These are phyloP conservation scores for Centrapalus pauciflorus DNA, from an alignment of 129 eudicot genomes.

Conservation along the genomic window DNA sequence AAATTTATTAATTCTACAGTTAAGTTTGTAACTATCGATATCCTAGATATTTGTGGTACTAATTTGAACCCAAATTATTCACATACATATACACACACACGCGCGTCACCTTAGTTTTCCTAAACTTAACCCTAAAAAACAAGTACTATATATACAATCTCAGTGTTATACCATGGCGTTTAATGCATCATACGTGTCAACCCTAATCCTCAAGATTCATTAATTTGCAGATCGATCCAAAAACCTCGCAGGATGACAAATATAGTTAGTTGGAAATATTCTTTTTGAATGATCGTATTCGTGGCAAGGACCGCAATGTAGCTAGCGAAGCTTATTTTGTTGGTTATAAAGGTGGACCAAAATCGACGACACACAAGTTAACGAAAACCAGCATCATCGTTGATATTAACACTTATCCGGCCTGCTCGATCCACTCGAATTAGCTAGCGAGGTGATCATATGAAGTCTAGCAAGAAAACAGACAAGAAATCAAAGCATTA, in stretches of 20 bases:
- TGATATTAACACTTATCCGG: constrained; percentile 9
- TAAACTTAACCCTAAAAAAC: no score
- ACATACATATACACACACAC: no score
- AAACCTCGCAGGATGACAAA: neutral
- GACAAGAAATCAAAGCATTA: neutral
- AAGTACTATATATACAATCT: no score
- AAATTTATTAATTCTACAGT: no score
- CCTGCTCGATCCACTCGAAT: neutral
- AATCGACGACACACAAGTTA: neutral
- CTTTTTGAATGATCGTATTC: neutral
- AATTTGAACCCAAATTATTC: no score
- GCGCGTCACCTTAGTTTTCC: no score
- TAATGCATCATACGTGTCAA: neutral
- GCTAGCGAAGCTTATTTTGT: constrained; percentile 6
- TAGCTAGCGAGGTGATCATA: neutral
- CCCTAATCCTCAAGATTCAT: neutral
- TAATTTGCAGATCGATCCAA: neutral
- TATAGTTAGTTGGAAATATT: neutral
- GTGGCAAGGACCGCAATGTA: constrained; percentile 1
- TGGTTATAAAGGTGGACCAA: constrained; percentile 4
- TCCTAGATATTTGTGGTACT: no score
- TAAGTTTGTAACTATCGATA: no score
- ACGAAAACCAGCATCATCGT: neutral
- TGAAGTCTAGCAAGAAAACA: constrained; percentile 3
- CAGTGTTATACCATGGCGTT: no score